These are phyloP conservation scores for Rhododendron williamsianum DNA, from an alignment of 148 eudicot species.

Conservation along the genomic window DNA sequence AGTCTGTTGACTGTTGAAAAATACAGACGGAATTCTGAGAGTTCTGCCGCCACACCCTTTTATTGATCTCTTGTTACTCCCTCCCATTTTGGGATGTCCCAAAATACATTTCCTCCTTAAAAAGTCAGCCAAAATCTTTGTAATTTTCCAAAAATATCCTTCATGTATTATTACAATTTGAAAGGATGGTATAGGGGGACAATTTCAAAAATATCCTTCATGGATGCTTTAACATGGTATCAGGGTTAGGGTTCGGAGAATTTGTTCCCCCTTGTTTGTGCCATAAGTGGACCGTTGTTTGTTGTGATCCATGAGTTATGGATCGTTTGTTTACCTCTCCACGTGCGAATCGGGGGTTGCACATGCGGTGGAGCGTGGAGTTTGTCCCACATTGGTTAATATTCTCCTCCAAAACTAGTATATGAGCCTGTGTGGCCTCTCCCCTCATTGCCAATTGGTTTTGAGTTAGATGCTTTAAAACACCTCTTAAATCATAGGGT, in stretches of 20 bases:
- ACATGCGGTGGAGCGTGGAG: not conserved
- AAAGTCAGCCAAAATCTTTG: too few species aligned
- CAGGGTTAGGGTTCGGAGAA: not conserved
- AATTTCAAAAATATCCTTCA: too few species aligned
- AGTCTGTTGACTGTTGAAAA: not conserved
- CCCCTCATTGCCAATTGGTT: too few species aligned
- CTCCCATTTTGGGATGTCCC: too few species aligned
- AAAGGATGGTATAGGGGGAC: too few species aligned
- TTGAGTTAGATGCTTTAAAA: too few species aligned
- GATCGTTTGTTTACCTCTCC: not conserved
- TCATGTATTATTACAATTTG: too few species aligned
- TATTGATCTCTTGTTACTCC: not conserved
- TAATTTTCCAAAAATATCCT: too few species aligned
- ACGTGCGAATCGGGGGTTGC: not conserved
- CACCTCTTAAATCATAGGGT: not conserved
- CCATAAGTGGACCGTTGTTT: not conserved
- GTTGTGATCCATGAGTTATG: too few species aligned
- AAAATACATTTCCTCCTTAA: too few species aligned
- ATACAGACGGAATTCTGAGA: not conserved
- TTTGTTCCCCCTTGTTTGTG: not conserved
- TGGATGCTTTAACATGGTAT: not conserved
- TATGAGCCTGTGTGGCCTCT: too few species aligned
- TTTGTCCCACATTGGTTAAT: not conserved
- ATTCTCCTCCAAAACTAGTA: too few species aligned
- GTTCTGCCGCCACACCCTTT: not conserved